These are phyloP conservation scores for Parachlorella kessleri DNA, from an alignment of 139 green algal genomes.

Conservation along the genomic window DNA sequence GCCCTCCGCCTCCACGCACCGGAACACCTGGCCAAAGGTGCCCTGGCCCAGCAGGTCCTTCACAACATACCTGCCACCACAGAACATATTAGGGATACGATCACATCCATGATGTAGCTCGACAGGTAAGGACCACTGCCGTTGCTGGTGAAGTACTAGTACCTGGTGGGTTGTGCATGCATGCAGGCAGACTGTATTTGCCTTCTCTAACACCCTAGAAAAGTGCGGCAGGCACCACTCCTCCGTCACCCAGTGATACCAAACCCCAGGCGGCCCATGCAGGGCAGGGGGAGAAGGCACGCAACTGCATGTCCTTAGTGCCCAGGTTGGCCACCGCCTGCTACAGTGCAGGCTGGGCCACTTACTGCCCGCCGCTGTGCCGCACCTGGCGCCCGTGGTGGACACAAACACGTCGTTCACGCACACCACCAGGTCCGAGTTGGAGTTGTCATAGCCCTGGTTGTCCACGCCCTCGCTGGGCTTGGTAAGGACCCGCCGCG, in stretches of 20 bases:
- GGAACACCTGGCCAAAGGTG: conserved; percentile 96
- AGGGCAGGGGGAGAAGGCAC: too few species aligned
- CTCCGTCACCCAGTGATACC: neutral
- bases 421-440: conserved; percentile 86
- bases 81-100: too few species aligned
- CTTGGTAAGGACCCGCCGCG: conserved; percentile 72
- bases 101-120: too few species aligned
- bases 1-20: conserved; percentile 53
- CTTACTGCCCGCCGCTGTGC: too few species aligned
- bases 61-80: conserved; percentile 68
- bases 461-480: conserved; percentile 65
- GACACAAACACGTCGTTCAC: conserved; percentile 69
- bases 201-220: neutral
- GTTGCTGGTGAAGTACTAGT: neutral
- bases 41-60: conserved; percentile 86
- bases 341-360: too few species aligned
- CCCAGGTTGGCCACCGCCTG: too few species aligned
- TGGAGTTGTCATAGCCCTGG: conserved; percentile 85
- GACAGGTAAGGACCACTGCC: too few species aligned
- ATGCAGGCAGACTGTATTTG: neutral
- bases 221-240: neutral
- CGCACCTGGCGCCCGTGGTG: conserved; percentile 21
- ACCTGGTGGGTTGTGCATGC: neutral
- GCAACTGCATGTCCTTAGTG: too few species aligned
- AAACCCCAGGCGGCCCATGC: too few species aligned